Conservation (phyloP, 176 grass and related monocot species). For the Melocanna baccifera region DNA sequence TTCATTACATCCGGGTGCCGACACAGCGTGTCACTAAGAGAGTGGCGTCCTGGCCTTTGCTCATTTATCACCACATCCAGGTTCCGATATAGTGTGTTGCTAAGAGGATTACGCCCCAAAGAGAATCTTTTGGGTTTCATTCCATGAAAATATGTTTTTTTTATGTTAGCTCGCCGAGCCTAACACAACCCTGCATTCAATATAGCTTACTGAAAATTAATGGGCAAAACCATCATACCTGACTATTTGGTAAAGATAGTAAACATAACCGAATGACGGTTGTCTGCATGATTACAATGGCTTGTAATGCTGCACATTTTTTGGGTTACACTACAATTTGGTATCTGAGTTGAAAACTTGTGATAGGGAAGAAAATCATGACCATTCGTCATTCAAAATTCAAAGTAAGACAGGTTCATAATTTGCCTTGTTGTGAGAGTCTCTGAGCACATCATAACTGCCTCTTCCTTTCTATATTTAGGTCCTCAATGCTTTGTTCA, state of each 20-base stretch:
- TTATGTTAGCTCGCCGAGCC: no score
- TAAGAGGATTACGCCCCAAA: no score
- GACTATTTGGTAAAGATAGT: neutral
- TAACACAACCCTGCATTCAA: no score
- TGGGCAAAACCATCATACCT: neutral
- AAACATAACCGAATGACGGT: neutral
- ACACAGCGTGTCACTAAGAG: no score
- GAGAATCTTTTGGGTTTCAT: no score
- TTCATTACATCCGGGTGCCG: no score
- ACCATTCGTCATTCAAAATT: neutral
- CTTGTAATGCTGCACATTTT: neutral
- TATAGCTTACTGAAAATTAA: neutral
- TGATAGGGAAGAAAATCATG: neutral
- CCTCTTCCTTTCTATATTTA: slow-evolving; percentile 22
- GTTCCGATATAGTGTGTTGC: no score
- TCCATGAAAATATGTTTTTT: no score
- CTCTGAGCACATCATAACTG: slow-evolving; percentile 25
- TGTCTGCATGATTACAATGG: neutral
- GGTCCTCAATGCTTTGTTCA: slow-evolving; percentile 95
- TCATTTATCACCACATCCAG: no score
- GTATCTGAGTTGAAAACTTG: neutral
- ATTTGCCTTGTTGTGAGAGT: slow-evolving; percentile 18
- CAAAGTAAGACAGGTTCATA: neutral
- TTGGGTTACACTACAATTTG: neutral
- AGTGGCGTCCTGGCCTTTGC: no score